Percentiles rank a stretch among this genome's conserved stretches.
phyloP scores from a whole-genome alignment of 2,329 filamentous ascomycete species.

The Plenodomus tracheiphilus region DNA sequence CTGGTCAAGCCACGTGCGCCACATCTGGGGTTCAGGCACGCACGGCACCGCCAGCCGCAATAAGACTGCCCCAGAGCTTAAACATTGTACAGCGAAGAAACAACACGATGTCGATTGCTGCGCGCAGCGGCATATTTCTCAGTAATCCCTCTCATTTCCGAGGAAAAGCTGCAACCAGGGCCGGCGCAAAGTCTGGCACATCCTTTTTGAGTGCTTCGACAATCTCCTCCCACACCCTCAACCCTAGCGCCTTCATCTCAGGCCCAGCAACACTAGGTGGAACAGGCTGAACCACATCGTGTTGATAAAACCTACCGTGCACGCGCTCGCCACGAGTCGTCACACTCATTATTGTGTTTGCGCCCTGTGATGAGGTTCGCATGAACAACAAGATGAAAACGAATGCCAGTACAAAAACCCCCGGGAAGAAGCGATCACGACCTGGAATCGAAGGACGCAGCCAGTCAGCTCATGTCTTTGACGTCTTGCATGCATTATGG shows the following conservation, averaged over 20 bases:
- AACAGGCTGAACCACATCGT: slow-evolving; percentile 37
- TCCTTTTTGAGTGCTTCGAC: slow-evolving; percentile 35
- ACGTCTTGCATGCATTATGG: background rate
- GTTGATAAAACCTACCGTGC: slow-evolving; percentile 43
- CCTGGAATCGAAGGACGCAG: background rate
- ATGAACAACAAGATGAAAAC: slow-evolving; percentile 27
- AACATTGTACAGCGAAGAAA: no score
- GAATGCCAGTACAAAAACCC: slow-evolving; percentile 24
- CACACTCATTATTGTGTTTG: slow-evolving; percentile 39
- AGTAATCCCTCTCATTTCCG: background rate
- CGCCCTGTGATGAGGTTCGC: slow-evolving; percentile 32
- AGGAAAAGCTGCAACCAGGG: slow-evolving; percentile 10
- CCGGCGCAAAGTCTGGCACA: slow-evolving; percentile 21
- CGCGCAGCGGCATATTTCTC: background rate
- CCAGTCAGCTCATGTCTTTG: background rate
- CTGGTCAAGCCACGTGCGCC: background rate
- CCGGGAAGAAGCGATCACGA: slow-evolving; percentile 36
- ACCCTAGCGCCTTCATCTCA: slow-evolving; percentile 34
- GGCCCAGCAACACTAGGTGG: slow-evolving; percentile 32
- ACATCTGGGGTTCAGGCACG: slow-evolving; percentile 7
- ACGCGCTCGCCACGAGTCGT: slow-evolving; percentile 37
- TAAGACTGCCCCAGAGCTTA: no score
- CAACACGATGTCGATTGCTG: background rate
- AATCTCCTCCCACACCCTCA: slow-evolving; percentile 41
- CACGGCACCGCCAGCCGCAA: background rate